Percentiles rank a stretch among this genome's conserved stretches.
Conservation (phyloP, 2,329 filamentous ascomycete genomes). For the Colletotrichum destructivum region DNA sequence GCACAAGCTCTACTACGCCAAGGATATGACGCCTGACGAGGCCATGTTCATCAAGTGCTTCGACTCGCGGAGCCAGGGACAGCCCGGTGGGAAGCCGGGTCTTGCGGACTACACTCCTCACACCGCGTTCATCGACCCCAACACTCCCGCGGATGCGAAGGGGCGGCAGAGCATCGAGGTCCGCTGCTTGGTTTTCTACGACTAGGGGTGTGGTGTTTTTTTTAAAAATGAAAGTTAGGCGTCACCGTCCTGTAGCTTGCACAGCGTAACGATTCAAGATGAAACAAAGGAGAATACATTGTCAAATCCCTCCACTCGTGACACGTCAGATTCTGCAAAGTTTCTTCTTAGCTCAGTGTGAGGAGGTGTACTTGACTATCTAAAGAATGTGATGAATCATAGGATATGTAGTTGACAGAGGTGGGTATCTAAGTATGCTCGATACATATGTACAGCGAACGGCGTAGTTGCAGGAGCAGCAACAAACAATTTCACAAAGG, state of each 20-base stretch:
- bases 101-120: slow-evolving; percentile 65
- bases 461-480: slow-evolving; percentile 15
- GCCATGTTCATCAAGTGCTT: slow-evolving; percentile 68
- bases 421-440: slow-evolving; percentile 31
- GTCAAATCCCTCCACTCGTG: too few species aligned
- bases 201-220: slow-evolving; percentile 44
- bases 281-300: neutral
- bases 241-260: neutral
- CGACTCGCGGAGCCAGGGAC: slow-evolving; percentile 61
- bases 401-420: neutral
- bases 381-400: slow-evolving; percentile 8
- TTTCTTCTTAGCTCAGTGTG: neutral
- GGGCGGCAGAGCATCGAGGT: slow-evolving; percentile 77
- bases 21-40: slow-evolving; percentile 75
- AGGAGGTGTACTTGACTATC: neutral
- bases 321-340: neutral
- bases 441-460: slow-evolving; percentile 24
- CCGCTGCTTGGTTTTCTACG: slow-evolving; percentile 74
- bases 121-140: slow-evolving; percentile 70
- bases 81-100: slow-evolving; percentile 61
- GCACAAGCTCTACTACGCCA: slow-evolving; percentile 76
- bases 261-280: neutral
- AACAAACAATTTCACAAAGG: neutral
- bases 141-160: slow-evolving; percentile 78
- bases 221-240: too few species aligned